Base-by-base conservation (phyloP, 345 rosid genomes). In the Cardamine occulta region DNA sequence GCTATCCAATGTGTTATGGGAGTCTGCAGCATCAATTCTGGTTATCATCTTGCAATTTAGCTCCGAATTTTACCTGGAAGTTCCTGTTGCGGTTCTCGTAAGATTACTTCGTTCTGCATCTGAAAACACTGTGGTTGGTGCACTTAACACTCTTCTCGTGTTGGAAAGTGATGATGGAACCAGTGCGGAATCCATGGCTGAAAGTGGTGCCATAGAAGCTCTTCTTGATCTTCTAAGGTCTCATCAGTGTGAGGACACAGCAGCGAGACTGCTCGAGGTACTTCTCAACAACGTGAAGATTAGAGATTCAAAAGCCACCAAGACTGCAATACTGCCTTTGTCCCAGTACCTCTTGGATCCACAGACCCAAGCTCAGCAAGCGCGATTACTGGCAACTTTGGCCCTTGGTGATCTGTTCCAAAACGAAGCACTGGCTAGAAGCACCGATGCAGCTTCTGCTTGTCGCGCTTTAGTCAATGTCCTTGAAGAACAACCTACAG, bases 171-270 rank as follows among this genome's bases (percentile, higher is more conserved):
- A 93, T 44, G 98, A 96, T 63, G 95, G 92, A 66, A 87, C 96
- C 51, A 93, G 98, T 73, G 99, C 98, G 1, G 98, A 89, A 82
- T 95, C 99, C 45, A 93, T 96, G 99, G 97, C 99, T 57, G 98
- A 89, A 82, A 91, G 97, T 71, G 99, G 98, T 66, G 97, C 99
- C 57, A 84, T 96, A 75, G 98, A 93, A 87, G 98, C 96, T 80
- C 91, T 96, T 55, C 82, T 96, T 83, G 99, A 91, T 85, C 96
- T 96, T 78, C 85, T 96, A 35, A 88, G 99, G 74, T 63, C 89
- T 80, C 99, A 96, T 82, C 99, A 91, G 63, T 93, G 96, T 26
- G 99, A 96, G 84, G 98, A 96, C 83, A 88, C 93, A 60, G 89
- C 99, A 62, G 97, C 97, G 34, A 91, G 99, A 79, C 86, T 96